phyloP scores from a whole-genome alignment of 495 filamentous ascomycete genomes.

The Neohortaea acidophila region DNA sequence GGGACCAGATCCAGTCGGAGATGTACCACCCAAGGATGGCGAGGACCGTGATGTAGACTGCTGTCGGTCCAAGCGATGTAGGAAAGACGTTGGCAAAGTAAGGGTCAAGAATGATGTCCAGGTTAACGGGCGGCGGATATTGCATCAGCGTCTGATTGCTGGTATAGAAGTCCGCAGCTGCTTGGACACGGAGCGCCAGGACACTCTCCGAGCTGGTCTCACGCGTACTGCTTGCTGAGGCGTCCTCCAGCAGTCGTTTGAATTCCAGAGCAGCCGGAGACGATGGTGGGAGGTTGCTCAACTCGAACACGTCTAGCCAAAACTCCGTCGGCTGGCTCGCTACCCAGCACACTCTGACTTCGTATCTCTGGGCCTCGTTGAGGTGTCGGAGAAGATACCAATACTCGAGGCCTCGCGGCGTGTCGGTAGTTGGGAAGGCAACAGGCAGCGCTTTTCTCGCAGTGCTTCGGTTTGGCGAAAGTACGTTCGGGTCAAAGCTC shows the following conservation, averaged over 20 bases:
- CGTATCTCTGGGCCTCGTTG: constrained; percentile 60
- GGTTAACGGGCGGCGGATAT: constrained; percentile 54
- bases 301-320: constrained; percentile 41
- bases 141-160: constrained; percentile 59
- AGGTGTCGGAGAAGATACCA: constrained; percentile 80
- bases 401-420: constrained; percentile 46
- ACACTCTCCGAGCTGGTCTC: constrained; percentile 18
- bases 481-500: constrained; percentile 34
- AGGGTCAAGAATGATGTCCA: constrained; percentile 84
- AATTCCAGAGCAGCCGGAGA: constrained; percentile 40
- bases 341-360: constrained; percentile 86
- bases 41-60: constrained; percentile 24
- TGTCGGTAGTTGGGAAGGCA: constrained; percentile 43
- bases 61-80: constrained; percentile 26
- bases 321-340: constrained; percentile 92
- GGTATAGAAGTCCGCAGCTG: constrained; percentile 74
- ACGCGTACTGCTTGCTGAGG: constrained; percentile 27
- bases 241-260: constrained; percentile 44
- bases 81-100: constrained; percentile 36
- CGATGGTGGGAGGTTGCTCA: not conserved
- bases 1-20: constrained; percentile 24
- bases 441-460: constrained; percentile 48
- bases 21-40: constrained; percentile 24
- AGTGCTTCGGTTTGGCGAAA: constrained; percentile 41
- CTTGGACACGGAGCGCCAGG: constrained; percentile 62